Conservation (phyloP, 805 yeast genomes). For the Candida lessepsii region DNA sequence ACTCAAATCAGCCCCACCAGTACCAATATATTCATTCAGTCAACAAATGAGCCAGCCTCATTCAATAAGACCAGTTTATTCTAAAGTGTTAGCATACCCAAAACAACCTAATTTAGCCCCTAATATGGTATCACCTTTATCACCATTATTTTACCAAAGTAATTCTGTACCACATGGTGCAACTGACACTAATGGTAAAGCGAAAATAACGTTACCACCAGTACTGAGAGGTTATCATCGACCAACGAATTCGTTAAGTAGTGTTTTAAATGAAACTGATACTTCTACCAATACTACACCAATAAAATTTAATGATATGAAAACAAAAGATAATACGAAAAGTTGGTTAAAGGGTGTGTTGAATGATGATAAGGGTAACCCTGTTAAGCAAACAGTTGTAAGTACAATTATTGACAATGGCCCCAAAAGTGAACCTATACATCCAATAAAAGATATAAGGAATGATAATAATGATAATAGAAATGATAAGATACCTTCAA, state of each 20-base stretch:
- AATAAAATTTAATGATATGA: constrained; percentile 1
- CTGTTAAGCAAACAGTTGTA: constrained; percentile 1
- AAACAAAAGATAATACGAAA: constrained; percentile 15
- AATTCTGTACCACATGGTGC: background rate
- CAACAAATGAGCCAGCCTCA: constrained; percentile 14
- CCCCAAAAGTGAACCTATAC: constrained; percentile 6
- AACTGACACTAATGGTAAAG: background rate
- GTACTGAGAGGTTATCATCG: constrained; percentile 9
- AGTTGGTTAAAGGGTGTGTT: constrained; percentile 31
- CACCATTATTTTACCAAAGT: constrained; percentile 40
- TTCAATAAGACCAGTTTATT: constrained; percentile 8
- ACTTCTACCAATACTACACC: constrained; percentile 10
- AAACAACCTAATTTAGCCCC: constrained; percentile 21
- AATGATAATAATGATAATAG: constrained; percentile 1
- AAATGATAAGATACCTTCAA: constrained; percentile 28
- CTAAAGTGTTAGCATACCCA: constrained; percentile 12
- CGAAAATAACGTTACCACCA: constrained; percentile 13
- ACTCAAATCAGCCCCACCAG: constrained; percentile 26
- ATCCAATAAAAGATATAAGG: constrained; percentile 18
- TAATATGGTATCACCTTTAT: constrained; percentile 35
- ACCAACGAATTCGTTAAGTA: constrained; percentile 10
- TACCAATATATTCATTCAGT: constrained; percentile 17
- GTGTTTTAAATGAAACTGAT: constrained; percentile 8
- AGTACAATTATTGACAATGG: constrained; percentile 5
- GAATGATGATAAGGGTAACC: constrained; percentile 19